These are phyloP conservation scores for Phytomonas francai DNA, from an alignment of 208 protist species.

Conservation along the genomic window DNA sequence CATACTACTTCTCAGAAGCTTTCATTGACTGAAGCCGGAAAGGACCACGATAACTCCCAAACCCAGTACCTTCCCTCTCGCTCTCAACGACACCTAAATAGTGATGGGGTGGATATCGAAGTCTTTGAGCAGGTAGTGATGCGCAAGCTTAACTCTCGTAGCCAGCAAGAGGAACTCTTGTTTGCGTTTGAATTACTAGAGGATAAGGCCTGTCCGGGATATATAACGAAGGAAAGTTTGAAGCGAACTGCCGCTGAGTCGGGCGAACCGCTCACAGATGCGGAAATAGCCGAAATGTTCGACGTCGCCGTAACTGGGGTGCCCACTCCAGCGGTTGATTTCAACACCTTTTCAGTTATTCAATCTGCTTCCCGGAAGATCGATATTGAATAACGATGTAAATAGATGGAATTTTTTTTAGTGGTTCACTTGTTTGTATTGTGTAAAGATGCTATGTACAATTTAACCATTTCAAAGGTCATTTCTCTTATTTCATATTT, in stretches of 20 bases:
- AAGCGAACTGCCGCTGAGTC: slow-evolving; percentile 37
- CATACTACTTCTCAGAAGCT: background rate
- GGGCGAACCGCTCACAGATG: slow-evolving; percentile 66
- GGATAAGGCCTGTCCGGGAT: slow-evolving; percentile 65
- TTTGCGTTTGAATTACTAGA: slow-evolving; percentile 70
- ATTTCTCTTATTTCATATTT: background rate
- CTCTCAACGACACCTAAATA: slow-evolving; percentile 22
- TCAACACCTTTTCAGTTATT: slow-evolving; percentile 60
- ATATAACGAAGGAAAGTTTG: slow-evolving; percentile 79
- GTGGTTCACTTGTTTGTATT: background rate
- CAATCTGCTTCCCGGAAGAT: slow-evolving; percentile 32
- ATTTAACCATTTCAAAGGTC: background rate
- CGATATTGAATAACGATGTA: slow-evolving; percentile 21
- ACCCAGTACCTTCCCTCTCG: slow-evolving; percentile 7
- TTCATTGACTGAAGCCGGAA: background rate
- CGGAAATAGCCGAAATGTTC: slow-evolving; percentile 80
- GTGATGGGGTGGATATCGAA: slow-evolving; percentile 48
- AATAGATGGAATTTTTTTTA: background rate
- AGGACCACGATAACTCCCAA: background rate
- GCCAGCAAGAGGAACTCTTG: slow-evolving; percentile 58
- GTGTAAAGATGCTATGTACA: background rate
- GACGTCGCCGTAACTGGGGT: slow-evolving; percentile 70
- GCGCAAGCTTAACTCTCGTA: slow-evolving; percentile 51
- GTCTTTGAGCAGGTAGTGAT: slow-evolving; percentile 73
- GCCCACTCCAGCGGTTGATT: slow-evolving; percentile 57